phyloP scores from a whole-genome alignment of 805 yeast genomes.

The Pichia kluyveri region DNA sequence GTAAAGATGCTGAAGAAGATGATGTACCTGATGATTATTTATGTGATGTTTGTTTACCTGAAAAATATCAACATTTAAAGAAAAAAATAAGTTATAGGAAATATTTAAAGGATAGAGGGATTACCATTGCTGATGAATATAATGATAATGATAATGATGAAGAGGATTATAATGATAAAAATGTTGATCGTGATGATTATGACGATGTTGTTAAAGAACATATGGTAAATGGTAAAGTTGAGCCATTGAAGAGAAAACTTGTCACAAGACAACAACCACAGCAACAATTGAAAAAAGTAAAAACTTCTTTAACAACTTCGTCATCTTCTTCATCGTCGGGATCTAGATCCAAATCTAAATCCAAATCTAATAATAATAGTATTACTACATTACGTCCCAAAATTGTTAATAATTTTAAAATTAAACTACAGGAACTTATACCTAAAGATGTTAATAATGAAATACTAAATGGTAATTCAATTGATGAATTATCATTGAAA shows the following conservation, averaged over 20 bases:
- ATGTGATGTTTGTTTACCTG: constrained; percentile 48
- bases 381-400: neutral
- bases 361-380: too few species aligned
- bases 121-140: neutral
- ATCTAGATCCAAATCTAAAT: too few species aligned
- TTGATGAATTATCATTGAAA: constrained; percentile 29
- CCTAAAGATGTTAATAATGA: constrained; percentile 24
- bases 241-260: neutral
- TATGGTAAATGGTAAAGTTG: too few species aligned
- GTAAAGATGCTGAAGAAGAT: constrained; percentile 13
- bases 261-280: too few species aligned
- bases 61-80: constrained; percentile 27
- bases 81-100: constrained; percentile 24
- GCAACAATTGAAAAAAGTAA: too few species aligned
- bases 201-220: neutral
- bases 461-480: constrained; percentile 12
- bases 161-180: constrained; percentile 4
- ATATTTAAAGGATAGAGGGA: constrained; percentile 13
- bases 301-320: too few species aligned
- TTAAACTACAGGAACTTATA: constrained; percentile 33
- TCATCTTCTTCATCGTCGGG: too few species aligned
- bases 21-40: constrained; percentile 38
- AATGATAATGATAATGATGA: neutral
- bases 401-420: constrained; percentile 21
- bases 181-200: neutral